These are phyloP conservation scores for Pseudozyma thailandica DNA, from an alignment of 1,284 basidiomycete species.

Conservation along the genomic window DNA sequence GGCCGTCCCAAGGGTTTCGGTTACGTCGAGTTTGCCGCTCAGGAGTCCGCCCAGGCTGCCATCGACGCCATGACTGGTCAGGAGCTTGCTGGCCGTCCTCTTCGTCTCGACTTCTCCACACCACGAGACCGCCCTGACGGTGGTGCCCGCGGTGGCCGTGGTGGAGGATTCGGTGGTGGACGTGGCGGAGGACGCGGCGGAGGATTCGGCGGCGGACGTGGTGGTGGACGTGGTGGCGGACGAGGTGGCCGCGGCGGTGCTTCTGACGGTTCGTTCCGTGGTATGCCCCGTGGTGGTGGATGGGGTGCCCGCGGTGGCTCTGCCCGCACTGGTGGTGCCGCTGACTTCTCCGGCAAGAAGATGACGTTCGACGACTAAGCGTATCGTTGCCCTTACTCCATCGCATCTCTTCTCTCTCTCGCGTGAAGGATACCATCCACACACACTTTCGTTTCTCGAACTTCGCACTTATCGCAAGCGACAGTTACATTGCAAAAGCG, in stretches of 20 bases:
- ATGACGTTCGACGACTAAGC: slow-evolving; percentile 76
- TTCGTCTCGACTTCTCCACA: slow-evolving; percentile 90
- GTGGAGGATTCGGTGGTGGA: slow-evolving; percentile 71
- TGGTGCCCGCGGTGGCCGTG: slow-evolving; percentile 72
- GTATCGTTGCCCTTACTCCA: neutral
- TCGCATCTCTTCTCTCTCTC: neutral
- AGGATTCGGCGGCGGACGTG: slow-evolving; percentile 39
- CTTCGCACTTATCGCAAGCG: neutral
- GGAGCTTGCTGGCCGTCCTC: slow-evolving; percentile 83
- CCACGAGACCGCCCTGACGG: slow-evolving; percentile 76
- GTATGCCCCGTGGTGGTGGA: slow-evolving; percentile 68
- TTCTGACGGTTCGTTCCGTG: slow-evolving; percentile 71
- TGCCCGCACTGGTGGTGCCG: slow-evolving; percentile 79
- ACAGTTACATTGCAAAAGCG: slow-evolving; percentile 27
- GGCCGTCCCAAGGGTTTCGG: slow-evolving; percentile 94
- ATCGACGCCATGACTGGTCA: slow-evolving; percentile 76
- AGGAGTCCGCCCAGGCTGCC: slow-evolving; percentile 85
- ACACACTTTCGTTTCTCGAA: neutral
- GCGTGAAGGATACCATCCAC: slow-evolving; percentile 12
- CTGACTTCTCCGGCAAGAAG: slow-evolving; percentile 81
- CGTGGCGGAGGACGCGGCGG: slow-evolving; percentile 57
- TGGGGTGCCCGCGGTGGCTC: slow-evolving; percentile 54
- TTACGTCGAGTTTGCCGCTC: slow-evolving; percentile 90
- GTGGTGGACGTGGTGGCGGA: slow-evolving; percentile 75
- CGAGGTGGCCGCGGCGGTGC: slow-evolving; percentile 72